Evolutionary conservation across 2,329 filamentous ascomycete genomes (phyloP).

Genomic region (Dendrostoma leiphaemia): DNA sequence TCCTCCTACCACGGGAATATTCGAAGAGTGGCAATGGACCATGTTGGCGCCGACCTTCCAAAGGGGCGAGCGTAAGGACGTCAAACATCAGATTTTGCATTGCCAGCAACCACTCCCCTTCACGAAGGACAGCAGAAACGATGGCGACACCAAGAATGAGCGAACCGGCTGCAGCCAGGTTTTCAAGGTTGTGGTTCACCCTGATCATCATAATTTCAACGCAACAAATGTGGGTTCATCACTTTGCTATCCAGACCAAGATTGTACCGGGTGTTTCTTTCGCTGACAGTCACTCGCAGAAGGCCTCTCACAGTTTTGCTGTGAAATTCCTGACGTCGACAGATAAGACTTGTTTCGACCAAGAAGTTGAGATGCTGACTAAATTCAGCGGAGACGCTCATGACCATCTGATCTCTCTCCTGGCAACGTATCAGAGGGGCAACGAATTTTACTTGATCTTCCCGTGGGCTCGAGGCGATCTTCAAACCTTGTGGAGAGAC

Average conservation of each 20-base stretch:
- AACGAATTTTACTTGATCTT: slow-evolving; percentile 19
- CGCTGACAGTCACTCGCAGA: background rate
- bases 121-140: background rate
- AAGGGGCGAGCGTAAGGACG: background rate
- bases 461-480: slow-evolving; percentile 19
- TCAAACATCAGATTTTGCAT: slow-evolving; percentile 2
- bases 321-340: slow-evolving; percentile 15
- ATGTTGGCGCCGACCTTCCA: slow-evolving; percentile 13
- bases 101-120: slow-evolving; percentile 15
- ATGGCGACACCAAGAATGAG: background rate
- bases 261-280: background rate
- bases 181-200: slow-evolving; percentile 17
- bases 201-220: slow-evolving; percentile 20
- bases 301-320: slow-evolving; percentile 5
- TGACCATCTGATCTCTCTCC: slow-evolving; percentile 20
- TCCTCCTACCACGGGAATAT: too few relatives aligned
- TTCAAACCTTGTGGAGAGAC: slow-evolving; percentile 14
- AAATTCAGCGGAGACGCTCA: slow-evolving; percentile 18
- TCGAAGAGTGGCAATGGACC: slow-evolving; percentile 20
- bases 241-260: too few relatives aligned
- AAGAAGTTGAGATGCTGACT: slow-evolving; percentile 22
- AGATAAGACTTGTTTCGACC: slow-evolving; percentile 4
- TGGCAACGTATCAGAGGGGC: slow-evolving; percentile 19
- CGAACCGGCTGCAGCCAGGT: slow-evolving; percentile 15
- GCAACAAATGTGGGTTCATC: background rate